Base-by-base conservation (phyloP, 192 early-diverging fungal genomes). In the Coemansia sp. region DNA sequence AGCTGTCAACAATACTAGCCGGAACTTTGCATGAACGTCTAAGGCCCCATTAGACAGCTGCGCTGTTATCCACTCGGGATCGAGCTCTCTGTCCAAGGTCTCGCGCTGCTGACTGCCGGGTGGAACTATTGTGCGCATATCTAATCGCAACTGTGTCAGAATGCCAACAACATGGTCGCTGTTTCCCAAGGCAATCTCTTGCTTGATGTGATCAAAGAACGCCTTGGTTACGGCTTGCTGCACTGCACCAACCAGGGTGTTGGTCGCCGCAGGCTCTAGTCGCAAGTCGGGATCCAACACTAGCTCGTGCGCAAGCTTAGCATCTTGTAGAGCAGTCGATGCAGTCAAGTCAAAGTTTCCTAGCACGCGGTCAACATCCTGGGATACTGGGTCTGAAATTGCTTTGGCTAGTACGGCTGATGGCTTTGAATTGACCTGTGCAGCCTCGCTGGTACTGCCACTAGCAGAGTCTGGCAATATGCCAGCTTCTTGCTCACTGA, bases 241-340 rank as follows among this genome's bases (percentile, higher is more conserved):
- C n/a, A 77, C 70, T 2, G 74, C 51, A 0, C 70, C 75, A 2
- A 33, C 70, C 12, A 66, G 63, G 1, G 75, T 68, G 38, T 62
- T 77, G 7, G 34, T 49, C 0, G 44, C 62, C 36, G 69, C 65
- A 24, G 75, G 75, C 43, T 76, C 52, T 4, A 82, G 68, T 1
- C 65, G 74, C 52, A 74, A 44, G 3, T 68, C 68, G 18, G 79
- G 79, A 38, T 82, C 75, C 0, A 82, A 55, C 2, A 81, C 71
- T 29, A 81, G 63, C 34, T 81, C 79, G 46, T 81, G 79, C 36
- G 79, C 79, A 12, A 81, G 49, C n/a, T 66, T 73, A 29, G 68
- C 74, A 13, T 81, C 66, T 41, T 81, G 66, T 43, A 81, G 66
- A 0, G 79, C 73, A 7, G 74, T 65, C 0, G 79, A 64, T 36